Percentiles rank a stretch among this genome's conserved stretches.
phyloP scores from a whole-genome alignment of 1,284 basidiomycete genomes.

The Irpex lacteus region DNA sequence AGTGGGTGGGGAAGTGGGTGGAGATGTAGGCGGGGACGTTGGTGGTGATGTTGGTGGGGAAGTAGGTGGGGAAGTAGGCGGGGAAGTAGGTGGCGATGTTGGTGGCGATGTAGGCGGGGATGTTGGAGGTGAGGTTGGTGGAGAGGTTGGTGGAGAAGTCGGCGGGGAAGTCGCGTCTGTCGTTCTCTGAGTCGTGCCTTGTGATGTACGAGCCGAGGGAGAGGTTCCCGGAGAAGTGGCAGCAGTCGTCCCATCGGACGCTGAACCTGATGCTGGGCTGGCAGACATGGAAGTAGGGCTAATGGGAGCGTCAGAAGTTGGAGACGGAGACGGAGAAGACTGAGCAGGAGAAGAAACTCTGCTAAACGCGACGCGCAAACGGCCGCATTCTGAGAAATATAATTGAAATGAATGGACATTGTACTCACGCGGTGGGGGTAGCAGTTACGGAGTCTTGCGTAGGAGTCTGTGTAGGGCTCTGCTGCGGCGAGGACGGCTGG shows the following conservation, averaged over 20 bases:
- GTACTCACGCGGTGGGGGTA: slow-evolving; percentile 1
- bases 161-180: slow-evolving; percentile 7
- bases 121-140: not conserved
- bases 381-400: not conserved
- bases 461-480: slow-evolving; percentile 3
- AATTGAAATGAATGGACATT: not conserved
- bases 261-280: not conserved
- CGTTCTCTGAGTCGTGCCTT: too few species aligned
- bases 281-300: not conserved
- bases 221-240: slow-evolving; percentile 14
- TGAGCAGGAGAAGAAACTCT: not conserved
- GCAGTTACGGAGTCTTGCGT: slow-evolving; percentile 9
- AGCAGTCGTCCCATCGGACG: slow-evolving; percentile 3
- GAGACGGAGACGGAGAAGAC: slow-evolving; percentile 13
- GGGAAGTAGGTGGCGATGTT: slow-evolving; percentile 9
- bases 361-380: not conserved
- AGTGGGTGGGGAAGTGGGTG: slow-evolving; percentile 6
- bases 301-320: not conserved
- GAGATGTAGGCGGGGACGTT: not conserved
- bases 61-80: slow-evolving; percentile 9
- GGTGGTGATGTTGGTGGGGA: not conserved
- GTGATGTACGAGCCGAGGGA: slow-evolving; percentile 10
- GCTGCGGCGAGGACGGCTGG: slow-evolving; percentile 8
- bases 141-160: not conserved
- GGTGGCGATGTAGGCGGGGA: not conserved